phyloP scores from a whole-genome alignment of 768 basidiomycete genomes.

The Zangia roseola region DNA sequence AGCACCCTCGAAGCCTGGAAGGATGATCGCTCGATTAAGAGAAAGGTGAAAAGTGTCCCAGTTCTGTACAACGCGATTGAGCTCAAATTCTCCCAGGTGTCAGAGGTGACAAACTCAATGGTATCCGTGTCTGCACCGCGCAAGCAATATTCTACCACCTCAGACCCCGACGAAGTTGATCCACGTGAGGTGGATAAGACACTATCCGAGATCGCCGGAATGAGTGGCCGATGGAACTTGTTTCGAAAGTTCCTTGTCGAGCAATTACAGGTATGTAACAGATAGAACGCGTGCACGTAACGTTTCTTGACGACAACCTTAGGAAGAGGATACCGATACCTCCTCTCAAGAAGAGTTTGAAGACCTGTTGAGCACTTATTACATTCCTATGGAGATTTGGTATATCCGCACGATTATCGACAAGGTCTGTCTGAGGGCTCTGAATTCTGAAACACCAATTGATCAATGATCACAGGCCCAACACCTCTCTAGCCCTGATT shows the following conservation, averaged over 20 bases:
- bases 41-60: slow-evolving; percentile 53
- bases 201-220: slow-evolving; percentile 83
- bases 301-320: background rate
- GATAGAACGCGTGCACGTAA: background rate
- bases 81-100: slow-evolving; percentile 36
- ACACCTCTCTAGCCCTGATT: slow-evolving; percentile 73
- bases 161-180: slow-evolving; percentile 65
- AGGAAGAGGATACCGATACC: slow-evolving; percentile 36
- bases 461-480: slow-evolving; percentile 62
- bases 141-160: slow-evolving; percentile 29
- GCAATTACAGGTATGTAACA: slow-evolving; percentile 54
- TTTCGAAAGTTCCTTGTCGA: slow-evolving; percentile 86
- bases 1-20: slow-evolving; percentile 82
- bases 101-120: slow-evolving; percentile 46
- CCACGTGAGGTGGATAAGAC: slow-evolving; percentile 90
- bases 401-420: slow-evolving; percentile 84
- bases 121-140: slow-evolving; percentile 30
- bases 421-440: slow-evolving; percentile 52
- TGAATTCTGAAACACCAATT: background rate
- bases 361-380: slow-evolving; percentile 67
- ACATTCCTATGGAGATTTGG: slow-evolving; percentile 90
- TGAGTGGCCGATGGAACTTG: slow-evolving; percentile 89
- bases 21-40: slow-evolving; percentile 80
- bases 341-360: slow-evolving; percentile 61
- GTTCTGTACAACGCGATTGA: slow-evolving; percentile 3